Conservation (phyloP, 352 stramenopile genomes). For the Phytophthora fragariaefolia region DNA sequence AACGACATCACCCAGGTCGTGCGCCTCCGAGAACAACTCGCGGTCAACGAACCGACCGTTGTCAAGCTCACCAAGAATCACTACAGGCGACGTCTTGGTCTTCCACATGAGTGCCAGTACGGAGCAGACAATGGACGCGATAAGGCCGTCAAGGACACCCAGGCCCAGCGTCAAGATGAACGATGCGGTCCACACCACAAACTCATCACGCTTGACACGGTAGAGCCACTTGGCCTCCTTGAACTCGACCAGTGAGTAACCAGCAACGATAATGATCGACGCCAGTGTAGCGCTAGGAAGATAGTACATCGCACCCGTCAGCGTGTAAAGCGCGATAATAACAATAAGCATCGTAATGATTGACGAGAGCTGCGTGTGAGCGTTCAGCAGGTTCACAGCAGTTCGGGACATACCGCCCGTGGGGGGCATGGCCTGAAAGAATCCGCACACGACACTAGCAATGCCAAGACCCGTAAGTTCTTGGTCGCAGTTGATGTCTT, state of each 20-base stretch:
- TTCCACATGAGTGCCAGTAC: conserved; percentile 67
- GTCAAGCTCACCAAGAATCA: conserved; percentile 48
- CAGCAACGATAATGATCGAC: conserved; percentile 91
- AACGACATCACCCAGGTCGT: conserved; percentile 44
- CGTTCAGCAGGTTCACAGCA: conserved; percentile 90
- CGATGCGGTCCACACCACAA: conserved; percentile 54
- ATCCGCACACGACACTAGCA: conserved; percentile 79
- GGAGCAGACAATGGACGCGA: conserved; percentile 61
- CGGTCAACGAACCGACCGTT: conserved; percentile 50
- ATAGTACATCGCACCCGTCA: conserved; percentile 88
- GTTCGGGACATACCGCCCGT: conserved; percentile 87
- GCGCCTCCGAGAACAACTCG: conserved; percentile 39
- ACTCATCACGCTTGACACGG: conserved; percentile 59
- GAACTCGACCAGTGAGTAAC: conserved; percentile 90
- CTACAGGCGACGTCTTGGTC: conserved; percentile 48
- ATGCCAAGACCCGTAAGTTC: conserved; percentile 90
- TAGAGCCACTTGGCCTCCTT: conserved; percentile 86
- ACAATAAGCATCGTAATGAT: conserved; percentile 88
- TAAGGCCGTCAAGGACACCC: conserved; percentile 54
- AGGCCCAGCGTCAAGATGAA: conserved; percentile 60
- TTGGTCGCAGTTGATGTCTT: conserved; percentile 74
- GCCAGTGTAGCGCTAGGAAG: conserved; percentile 82
- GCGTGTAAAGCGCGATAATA: conserved; percentile 79
- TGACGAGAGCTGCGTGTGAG: conserved; percentile 81
- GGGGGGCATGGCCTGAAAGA: conserved; percentile 91